Evolutionary conservation across 1,139 yeast species (phyloP).

Genomic region (Scheffersomyces titani): DNA sequence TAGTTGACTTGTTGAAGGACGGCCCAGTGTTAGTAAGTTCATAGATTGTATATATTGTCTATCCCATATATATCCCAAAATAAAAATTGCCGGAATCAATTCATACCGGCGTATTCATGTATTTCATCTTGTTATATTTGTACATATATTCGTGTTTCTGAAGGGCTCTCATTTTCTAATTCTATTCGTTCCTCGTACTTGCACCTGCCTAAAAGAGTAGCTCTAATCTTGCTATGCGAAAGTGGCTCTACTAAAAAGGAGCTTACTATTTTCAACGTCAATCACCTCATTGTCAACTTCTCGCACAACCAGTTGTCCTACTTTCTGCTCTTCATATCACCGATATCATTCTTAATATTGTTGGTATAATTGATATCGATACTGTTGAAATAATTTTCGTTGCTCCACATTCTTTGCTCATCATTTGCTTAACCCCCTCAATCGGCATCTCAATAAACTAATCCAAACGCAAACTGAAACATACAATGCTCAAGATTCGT

Average conservation of each 20-base stretch:
- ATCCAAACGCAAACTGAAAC: neutral
- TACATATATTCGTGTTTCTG: no score
- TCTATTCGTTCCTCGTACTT: neutral
- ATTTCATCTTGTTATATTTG: no score
- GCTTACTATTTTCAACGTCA: neutral
- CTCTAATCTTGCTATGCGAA: no score
- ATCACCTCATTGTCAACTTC: no score
- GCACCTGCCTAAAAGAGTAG: neutral
- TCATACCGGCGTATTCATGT: no score
- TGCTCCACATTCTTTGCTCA: neutral
- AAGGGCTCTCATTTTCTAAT: neutral
- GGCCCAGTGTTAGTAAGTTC: no score
- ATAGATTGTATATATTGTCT: no score
- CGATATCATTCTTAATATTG: neutral
- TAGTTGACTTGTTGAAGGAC: no score
- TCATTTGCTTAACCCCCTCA: neutral
- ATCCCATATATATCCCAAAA: no score
- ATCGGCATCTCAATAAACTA: neutral
- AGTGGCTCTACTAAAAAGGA: neutral
- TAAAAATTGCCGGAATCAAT: no score
- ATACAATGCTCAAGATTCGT: slow-evolving; percentile 20
- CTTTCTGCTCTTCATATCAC: neutral
- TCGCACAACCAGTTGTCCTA: no score
- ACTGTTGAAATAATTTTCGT: neutral
- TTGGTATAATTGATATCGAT: neutral